A percentile compares a stretch with the other conserved stretches of the same genome.
These are phyloP conservation scores for Capsicum rhomboideum DNA, from an alignment of 257 asterid genomes.

Conservation along the genomic window DNA sequence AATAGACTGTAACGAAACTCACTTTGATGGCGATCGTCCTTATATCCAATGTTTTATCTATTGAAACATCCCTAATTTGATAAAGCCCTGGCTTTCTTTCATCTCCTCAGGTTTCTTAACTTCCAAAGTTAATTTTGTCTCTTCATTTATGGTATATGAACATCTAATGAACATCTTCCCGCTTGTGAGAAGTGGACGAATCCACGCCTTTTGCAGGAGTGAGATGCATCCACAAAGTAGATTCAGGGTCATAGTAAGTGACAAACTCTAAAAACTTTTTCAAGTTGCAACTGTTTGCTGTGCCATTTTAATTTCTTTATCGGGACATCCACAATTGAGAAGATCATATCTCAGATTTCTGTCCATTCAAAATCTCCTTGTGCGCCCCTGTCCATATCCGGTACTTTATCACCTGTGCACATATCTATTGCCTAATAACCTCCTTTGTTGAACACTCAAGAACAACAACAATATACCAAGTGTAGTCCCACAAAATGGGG, in stretches of 20 bases:
- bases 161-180: background rate
- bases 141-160: constrained; percentile 35
- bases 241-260: constrained; percentile 45
- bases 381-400: constrained; percentile 58
- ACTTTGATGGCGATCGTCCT: constrained; percentile 61
- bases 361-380: constrained; percentile 33
- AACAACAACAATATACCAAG: too few relatives aligned
- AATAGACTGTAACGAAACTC: constrained; percentile 47
- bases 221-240: constrained; percentile 86
- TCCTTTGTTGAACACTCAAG: constrained; percentile 47
- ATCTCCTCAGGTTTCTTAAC: constrained; percentile 52
- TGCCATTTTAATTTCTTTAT: constrained; percentile 43
- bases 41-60: constrained; percentile 68
- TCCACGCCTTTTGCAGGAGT: constrained; percentile 30
- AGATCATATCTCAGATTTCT: constrained; percentile 55
- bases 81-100: constrained; percentile 85
- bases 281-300: constrained; percentile 48
- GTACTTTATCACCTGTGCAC: constrained; percentile 75
- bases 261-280: constrained; percentile 43
- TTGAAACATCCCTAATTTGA: constrained; percentile 56
- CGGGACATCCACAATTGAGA: constrained; percentile 7
- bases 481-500: too few relatives aligned
- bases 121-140: constrained; percentile 16
- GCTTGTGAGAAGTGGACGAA: background rate
- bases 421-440: constrained; percentile 48